Percentiles rank a stretch among this genome's conserved stretches.
These are phyloP conservation scores for Salix purpurea DNA, from an alignment of 345 rosid genomes.

Conservation along the genomic window DNA sequence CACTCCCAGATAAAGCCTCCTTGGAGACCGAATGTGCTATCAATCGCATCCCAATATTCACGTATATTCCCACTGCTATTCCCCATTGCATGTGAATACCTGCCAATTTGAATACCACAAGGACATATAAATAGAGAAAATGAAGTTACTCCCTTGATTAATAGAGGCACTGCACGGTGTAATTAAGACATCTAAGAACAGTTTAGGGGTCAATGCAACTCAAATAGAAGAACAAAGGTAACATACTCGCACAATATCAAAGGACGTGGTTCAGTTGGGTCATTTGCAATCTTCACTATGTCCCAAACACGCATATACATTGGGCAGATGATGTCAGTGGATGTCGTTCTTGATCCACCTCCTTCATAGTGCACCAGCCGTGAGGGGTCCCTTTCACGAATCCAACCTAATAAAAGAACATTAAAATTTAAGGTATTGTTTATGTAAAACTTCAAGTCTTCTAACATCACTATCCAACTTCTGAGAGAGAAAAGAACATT, in stretches of 20 bases:
- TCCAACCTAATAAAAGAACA: constrained; percentile 59
- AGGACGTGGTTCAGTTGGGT: constrained; percentile 79
- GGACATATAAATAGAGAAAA: constrained; percentile 13
- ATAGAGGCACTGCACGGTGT: background rate
- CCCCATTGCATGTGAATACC: constrained; percentile 98
- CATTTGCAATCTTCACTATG: constrained; percentile 89
- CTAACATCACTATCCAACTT: background rate
- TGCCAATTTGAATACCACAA: constrained; percentile 33
- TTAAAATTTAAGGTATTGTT: background rate
- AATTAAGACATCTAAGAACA: background rate
- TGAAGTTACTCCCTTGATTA: constrained; percentile 9
- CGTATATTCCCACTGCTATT: constrained; percentile 87
- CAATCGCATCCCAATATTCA: constrained; percentile 95
- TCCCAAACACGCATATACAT: constrained; percentile 99
- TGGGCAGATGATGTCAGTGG: constrained; percentile 93
- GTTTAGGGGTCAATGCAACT: constrained; percentile 5
- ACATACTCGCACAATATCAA: constrained; percentile 98
- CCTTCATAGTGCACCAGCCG: constrained; percentile 92
- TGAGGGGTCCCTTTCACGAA: constrained; percentile 76
- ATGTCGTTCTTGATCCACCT: constrained; percentile 86
- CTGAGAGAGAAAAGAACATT: background rate
- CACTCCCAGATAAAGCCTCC: constrained; percentile 99
- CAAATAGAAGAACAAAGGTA: constrained; percentile 10
- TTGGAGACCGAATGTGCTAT: constrained; percentile 89
- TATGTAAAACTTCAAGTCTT: background rate